Conservation (phyloP, 495 filamentous ascomycete species). For the Xylaria cubensis region DNA sequence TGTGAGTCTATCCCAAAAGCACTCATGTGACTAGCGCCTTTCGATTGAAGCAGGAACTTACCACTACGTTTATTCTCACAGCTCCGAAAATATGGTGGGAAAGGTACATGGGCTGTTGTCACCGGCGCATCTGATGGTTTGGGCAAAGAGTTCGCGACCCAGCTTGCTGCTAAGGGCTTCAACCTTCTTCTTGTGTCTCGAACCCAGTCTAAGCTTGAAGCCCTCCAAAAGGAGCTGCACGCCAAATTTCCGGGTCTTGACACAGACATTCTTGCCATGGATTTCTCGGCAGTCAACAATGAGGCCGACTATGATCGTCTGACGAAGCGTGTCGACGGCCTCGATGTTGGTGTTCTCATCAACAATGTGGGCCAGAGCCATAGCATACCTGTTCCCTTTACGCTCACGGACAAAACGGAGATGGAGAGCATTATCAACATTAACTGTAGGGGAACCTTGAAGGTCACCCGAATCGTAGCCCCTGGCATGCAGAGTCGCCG, state of each 20-base stretch:
- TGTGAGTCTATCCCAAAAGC: conserved; percentile 46
- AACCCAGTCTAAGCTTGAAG: conserved; percentile 84
- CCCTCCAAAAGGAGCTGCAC: conserved; percentile 77
- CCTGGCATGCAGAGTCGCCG: conserved; percentile 83
- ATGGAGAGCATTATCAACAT: conserved; percentile 89
- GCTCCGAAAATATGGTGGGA: conserved; percentile 89
- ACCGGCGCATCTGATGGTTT: conserved; percentile 97
- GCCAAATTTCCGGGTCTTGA: conserved; percentile 68
- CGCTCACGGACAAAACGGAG: conserved; percentile 76
- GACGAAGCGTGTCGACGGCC: conserved; percentile 65
- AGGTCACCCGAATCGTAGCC: conserved; percentile 81
- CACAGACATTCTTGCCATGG: conserved; percentile 84
- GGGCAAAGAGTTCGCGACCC: conserved; percentile 93
- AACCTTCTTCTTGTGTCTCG: conserved; percentile 94
- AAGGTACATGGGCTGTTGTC: conserved; percentile 92
- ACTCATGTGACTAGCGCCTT: conserved; percentile 3
- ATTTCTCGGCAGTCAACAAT: conserved; percentile 75
- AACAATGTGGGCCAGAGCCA: conserved; percentile 98
- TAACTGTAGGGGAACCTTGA: conserved; percentile 89
- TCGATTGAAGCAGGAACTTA: conserved; percentile 21
- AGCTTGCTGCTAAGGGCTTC: conserved; percentile 90
- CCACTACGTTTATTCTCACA: conserved; percentile 41
- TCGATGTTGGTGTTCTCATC: conserved; percentile 87
- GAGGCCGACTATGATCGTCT: conserved; percentile 79
- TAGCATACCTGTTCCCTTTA: conserved; percentile 88